These are phyloP conservation scores for Spizellomyces sp. DNA, from an alignment of 192 early-diverging fungal species.

Conservation along the genomic window DNA sequence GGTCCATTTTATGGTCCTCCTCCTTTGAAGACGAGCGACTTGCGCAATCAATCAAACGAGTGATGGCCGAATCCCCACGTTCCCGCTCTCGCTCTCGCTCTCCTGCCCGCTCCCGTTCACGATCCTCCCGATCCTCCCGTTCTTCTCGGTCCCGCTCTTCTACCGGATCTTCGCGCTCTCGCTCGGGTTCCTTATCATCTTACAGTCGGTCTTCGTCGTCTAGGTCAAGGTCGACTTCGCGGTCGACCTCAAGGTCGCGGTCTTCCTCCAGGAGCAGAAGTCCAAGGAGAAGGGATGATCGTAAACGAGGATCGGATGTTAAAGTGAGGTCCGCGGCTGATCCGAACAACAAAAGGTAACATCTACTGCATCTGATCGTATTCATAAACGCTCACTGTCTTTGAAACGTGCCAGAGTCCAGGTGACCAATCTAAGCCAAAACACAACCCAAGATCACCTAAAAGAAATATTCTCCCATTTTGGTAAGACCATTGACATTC, in stretches of 20 bases:
- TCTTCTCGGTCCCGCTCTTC: slow-evolving; percentile 18
- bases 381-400: background rate
- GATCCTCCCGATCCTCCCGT: slow-evolving; percentile 9
- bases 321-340: background rate
- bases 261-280: background rate
- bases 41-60: background rate
- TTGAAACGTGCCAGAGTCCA: background rate
- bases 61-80: background rate
- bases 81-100: slow-evolving; percentile 19
- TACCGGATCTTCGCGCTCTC: background rate
- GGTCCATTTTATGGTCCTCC: background rate
- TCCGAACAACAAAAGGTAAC: slow-evolving; percentile 14
- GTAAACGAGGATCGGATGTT: background rate
- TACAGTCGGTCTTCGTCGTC: background rate
- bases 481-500: slow-evolving; percentile 9
- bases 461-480: slow-evolving; percentile 27
- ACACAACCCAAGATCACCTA: slow-evolving; percentile 23
- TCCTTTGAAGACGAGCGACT: background rate
- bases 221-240: too few relatives aligned
- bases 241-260: too few relatives aligned
- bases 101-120: slow-evolving; percentile 22
- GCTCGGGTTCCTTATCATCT: background rate
- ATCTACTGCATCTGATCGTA: too few relatives aligned
- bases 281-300: slow-evolving; percentile 11
- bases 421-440: slow-evolving; percentile 21